Evolutionary conservation across 2,329 filamentous ascomycete genomes (phyloP).

Genomic region (Cercospora sp.): DNA sequence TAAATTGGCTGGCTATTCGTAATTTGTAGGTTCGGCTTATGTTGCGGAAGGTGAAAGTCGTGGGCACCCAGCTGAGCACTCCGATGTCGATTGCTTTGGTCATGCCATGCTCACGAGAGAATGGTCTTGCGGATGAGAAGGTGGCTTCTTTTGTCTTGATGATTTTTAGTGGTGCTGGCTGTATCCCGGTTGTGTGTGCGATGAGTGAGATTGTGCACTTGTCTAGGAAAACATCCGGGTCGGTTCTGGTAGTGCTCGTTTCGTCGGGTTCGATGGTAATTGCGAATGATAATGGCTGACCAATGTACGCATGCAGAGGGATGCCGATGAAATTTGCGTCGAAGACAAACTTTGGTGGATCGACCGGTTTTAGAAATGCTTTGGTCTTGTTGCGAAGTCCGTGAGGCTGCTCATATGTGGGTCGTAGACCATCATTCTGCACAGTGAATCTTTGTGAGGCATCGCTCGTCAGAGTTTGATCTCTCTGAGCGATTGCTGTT

Average conservation of each 20-base stretch:
- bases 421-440: slow-evolving; percentile 12
- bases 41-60: slow-evolving; percentile 14
- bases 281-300: slow-evolving; percentile 16
- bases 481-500: slow-evolving; percentile 6
- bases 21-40: slow-evolving; percentile 21
- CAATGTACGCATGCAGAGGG: slow-evolving; percentile 19
- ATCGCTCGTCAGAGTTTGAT: slow-evolving; percentile 6
- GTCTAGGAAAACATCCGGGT: slow-evolving; percentile 20
- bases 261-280: slow-evolving; percentile 11
- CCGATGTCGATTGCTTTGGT: slow-evolving; percentile 19
- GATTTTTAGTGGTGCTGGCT: slow-evolving; percentile 16
- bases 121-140: slow-evolving; percentile 15
- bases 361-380: slow-evolving; percentile 16
- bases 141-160: slow-evolving; percentile 13
- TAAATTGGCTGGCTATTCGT: slow-evolving; percentile 19
- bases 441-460: slow-evolving; percentile 16
- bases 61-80: slow-evolving; percentile 15
- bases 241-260: slow-evolving; percentile 7
- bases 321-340: slow-evolving; percentile 7
- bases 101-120: slow-evolving; percentile 15
- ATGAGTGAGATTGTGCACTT: slow-evolving; percentile 21
- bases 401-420: slow-evolving; percentile 11
- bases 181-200: slow-evolving; percentile 19
- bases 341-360: slow-evolving; percentile 20
- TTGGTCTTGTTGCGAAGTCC: slow-evolving; percentile 22